Conservation (phyloP, 2,329 filamentous ascomycete genomes). For the Huntiella omanensis region DNA sequence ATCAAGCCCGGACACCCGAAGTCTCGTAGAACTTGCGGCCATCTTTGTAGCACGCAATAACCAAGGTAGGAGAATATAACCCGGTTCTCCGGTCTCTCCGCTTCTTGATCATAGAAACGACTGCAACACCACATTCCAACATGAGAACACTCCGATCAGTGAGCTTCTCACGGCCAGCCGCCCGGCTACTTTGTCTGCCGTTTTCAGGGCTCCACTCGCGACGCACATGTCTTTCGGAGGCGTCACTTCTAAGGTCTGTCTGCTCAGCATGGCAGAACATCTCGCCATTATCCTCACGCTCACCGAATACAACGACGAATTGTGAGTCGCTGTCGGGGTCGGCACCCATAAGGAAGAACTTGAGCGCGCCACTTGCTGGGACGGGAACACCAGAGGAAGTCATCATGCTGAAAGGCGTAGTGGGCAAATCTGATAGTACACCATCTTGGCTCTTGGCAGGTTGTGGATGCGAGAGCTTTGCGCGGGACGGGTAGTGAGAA, state of each 20-base stretch:
- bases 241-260: constrained; percentile 1
- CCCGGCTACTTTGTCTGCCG: background rate
- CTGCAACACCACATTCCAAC: constrained; percentile 8
- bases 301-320: constrained; percentile 9
- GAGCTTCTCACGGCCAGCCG: background rate
- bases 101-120: constrained; percentile 10
- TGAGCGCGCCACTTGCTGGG: constrained; percentile 7
- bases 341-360: constrained; percentile 10
- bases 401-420: constrained; percentile 1
- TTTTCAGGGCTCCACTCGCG: constrained; percentile 9
- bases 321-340: constrained; percentile 7
- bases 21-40: constrained; percentile 10
- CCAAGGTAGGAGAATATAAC: constrained; percentile 4
- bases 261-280: constrained; percentile 8
- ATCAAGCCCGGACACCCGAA: constrained; percentile 1
- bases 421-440: constrained; percentile 6
- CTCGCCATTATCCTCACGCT: background rate
- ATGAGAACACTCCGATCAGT: constrained; percentile 9
- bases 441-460: constrained; percentile 8
- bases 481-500: constrained; percentile 10
- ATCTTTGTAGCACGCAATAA: constrained; percentile 9
- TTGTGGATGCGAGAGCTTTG: constrained; percentile 7
- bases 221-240: constrained; percentile 1
- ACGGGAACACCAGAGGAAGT: constrained; percentile 4
- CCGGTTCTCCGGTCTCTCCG: constrained; percentile 6